Evolutionary conservation across 2,329 filamentous ascomycete genomes (phyloP).

Genomic region (Aspergillus tamarii): DNA sequence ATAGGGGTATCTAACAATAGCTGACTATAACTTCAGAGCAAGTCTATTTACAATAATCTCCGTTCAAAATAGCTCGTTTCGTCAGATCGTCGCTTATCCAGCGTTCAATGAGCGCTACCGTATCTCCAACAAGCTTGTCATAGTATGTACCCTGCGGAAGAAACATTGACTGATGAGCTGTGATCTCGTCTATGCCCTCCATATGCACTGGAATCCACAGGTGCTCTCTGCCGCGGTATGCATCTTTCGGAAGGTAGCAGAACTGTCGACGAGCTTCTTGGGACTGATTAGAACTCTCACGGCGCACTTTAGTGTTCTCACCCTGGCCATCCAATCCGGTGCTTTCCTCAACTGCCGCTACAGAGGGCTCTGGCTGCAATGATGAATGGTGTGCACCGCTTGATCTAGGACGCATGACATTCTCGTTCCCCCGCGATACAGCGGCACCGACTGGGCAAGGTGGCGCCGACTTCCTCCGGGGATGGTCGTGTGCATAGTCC

Average conservation of each 20-base stretch:
- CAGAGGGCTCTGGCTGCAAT: neutral
- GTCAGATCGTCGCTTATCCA: constrained; percentile 7
- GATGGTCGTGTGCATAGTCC: neutral
- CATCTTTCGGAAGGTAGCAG: constrained; percentile 64
- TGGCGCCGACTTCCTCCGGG: neutral
- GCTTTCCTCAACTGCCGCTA: neutral
- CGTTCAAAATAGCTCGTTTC: neutral
- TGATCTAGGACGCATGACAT: neutral
- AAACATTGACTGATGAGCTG: constrained; percentile 83
- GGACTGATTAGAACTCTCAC: constrained; percentile 2
- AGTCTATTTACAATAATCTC: neutral
- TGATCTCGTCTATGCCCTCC: constrained; percentile 81
- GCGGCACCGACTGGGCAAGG: neutral
- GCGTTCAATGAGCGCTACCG: neutral
- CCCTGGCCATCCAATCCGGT: neutral
- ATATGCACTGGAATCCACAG: constrained; percentile 81
- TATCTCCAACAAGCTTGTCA: constrained; percentile 74
- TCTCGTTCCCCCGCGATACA: neutral
- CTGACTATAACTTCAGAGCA: neutral
- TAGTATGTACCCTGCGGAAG: constrained; percentile 70
- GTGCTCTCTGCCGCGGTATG: constrained; percentile 62
- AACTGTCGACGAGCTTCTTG: constrained; percentile 70
- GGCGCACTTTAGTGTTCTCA: neutral
- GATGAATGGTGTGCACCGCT: neutral
- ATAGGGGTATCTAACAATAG: neutral